These are phyloP conservation scores for Aspergillus pseudoglaucus DNA, from an alignment of 2,329 filamentous ascomycete species.

Conservation along the genomic window DNA sequence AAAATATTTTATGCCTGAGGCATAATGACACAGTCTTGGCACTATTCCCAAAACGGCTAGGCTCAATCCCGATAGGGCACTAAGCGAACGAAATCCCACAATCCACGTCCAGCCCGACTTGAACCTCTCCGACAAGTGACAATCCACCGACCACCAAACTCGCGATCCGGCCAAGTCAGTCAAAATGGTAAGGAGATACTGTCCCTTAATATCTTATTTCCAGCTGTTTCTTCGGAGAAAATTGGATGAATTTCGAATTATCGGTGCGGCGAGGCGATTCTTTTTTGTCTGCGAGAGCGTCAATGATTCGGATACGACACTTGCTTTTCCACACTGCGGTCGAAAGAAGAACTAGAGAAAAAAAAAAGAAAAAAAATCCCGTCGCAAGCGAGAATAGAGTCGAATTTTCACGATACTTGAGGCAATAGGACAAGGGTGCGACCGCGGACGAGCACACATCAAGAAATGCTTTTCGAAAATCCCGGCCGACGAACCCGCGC, in stretches of 20 bases:
- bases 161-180: conserved; percentile 41
- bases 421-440: too few relatives aligned
- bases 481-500: too few relatives aligned
- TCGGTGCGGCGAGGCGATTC: too few relatives aligned
- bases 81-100: conserved; percentile 44
- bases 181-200: conserved; percentile 40
- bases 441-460: too few relatives aligned
- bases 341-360: too few relatives aligned
- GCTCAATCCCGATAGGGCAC: conserved; percentile 28
- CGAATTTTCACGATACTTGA: too few relatives aligned
- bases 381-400: too few relatives aligned
- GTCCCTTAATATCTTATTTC: conserved; percentile 11
- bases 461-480: too few relatives aligned
- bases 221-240: conserved; percentile 12
- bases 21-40: conserved; percentile 14
- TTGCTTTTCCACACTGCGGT: too few relatives aligned
- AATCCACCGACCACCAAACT: conserved; percentile 36
- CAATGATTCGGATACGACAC: too few relatives aligned
- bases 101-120: conserved; percentile 29
- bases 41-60: conserved; percentile 22
- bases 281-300: too few relatives aligned
- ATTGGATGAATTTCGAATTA: background rate
- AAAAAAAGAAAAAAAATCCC: too few relatives aligned
- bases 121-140: conserved; percentile 34
- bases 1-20: conserved; percentile 10